Evolutionary conservation across 805 yeast species (phyloP), one percentile per base, ranked within the genome.

Genomic region (Metschnikowia borealis): DNA sequence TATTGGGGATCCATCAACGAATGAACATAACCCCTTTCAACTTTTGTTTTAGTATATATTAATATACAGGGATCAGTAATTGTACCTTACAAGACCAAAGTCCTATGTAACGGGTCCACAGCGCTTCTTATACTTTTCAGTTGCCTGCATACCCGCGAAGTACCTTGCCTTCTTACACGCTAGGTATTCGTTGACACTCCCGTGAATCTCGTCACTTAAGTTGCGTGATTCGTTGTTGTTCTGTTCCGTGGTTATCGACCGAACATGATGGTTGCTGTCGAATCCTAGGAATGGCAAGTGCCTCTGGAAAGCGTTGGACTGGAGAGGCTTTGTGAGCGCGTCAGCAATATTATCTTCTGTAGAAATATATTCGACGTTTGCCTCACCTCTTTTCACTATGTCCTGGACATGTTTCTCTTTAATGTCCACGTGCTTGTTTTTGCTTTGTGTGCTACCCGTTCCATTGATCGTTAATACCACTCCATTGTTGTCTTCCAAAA

Each of bases 401-500:
- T 31, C 34, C 14, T 31, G 38, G 7, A 35, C 20, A 11, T 35
- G 38, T 6, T 35, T 35, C 18, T 35, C 38, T 6, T 35, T 35
- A 7, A 35, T 35, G 38, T 35, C 38, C 18, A 35, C 38, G 17
- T 35, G 34, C 20, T 15, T 18, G 20, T 18, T 18, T 18, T 18
- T 18, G 20, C 20, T 18, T 18, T 18, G 20, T 18, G 20, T 18
- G n/a, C 37, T 49, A 23, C 20, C 20, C 20, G 20, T 18, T 18
- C 20, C 20, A 18, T 18, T 18, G 21, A 49, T 47, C 21, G 33
- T 46, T 11, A 34, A 21, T 5, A 49, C 46, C 21, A 49, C 49
- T 15, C 52, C 52, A 15, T 15, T 17, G 36, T 49, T 49, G 40
- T 45, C 52, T 26, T 49, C 52, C 21, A 49, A 33, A 15, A 49